phyloP scores from a whole-genome alignment of 192 early-diverging fungal species.

The Coemansia sp. region DNA sequence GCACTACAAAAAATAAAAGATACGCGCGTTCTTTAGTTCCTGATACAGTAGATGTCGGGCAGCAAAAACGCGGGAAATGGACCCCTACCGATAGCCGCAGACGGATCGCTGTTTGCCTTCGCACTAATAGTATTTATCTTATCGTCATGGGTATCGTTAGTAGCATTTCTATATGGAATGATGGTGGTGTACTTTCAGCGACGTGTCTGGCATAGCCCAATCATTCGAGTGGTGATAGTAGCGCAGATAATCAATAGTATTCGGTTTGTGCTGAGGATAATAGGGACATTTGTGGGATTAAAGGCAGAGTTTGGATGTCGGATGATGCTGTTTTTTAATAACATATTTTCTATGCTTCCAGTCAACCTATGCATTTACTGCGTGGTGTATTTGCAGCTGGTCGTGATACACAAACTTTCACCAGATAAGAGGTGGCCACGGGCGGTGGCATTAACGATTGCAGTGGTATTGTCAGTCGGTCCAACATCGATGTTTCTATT shows the following conservation, averaged over 20 bases:
- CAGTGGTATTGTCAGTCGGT: slow-evolving; percentile 10
- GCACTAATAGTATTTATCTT: slow-evolving; percentile 13
- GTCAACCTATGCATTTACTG: slow-evolving; percentile 32
- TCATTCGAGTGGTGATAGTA: slow-evolving; percentile 35
- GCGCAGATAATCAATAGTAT: slow-evolving; percentile 32
- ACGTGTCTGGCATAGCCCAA: slow-evolving; percentile 20
- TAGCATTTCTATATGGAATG: slow-evolving; percentile 27
- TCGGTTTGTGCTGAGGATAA: slow-evolving; percentile 22
- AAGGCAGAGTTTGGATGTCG: slow-evolving; percentile 24
- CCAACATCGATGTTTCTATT: slow-evolving; percentile 20
- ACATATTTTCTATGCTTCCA: slow-evolving; percentile 10
- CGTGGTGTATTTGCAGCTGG: slow-evolving; percentile 40
- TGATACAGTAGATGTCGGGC: too few species aligned
- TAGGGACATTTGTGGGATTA: slow-evolving; percentile 7
- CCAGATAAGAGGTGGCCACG: slow-evolving; percentile 33
- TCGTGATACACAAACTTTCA: slow-evolving; percentile 32
- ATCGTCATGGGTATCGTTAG: slow-evolving; percentile 12
- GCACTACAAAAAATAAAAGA: too few species aligned
- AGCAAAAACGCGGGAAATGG: background rate
- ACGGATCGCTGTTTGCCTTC: slow-evolving; percentile 5
- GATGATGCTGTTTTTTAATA: slow-evolving; percentile 24
- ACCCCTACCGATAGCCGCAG: slow-evolving; percentile 11
- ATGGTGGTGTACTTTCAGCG: slow-evolving; percentile 2
- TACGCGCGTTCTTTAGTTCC: too few species aligned
- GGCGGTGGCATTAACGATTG: slow-evolving; percentile 14